Percentiles rank a stretch among this genome's conserved stretches.
These are phyloP conservation scores for Tuber indicum DNA, from an alignment of 495 filamentous ascomycete species.

Conservation along the genomic window DNA sequence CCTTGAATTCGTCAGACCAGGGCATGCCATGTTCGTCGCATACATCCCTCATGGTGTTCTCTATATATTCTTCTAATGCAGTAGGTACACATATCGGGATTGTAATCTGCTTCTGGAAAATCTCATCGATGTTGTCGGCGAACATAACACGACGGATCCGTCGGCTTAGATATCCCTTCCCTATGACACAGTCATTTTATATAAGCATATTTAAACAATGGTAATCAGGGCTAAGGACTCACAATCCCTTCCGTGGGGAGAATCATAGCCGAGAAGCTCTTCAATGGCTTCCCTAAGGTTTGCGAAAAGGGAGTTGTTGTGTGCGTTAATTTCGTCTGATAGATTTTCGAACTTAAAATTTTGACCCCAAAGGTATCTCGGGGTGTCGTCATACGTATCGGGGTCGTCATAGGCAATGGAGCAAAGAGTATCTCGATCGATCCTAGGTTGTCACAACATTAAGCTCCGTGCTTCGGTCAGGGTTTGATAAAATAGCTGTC, in stretches of 20 bases:
- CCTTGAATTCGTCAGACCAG: conserved; percentile 11
- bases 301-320: conserved; percentile 33
- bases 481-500: not conserved
- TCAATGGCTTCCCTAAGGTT: conserved; percentile 23
- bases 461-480: not conserved
- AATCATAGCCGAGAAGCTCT: conserved; percentile 17
- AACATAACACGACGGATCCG: conserved; percentile 34
- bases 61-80: conserved; percentile 33
- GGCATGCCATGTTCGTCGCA: not conserved
- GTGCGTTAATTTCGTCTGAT: conserved; percentile 4
- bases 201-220: not conserved
- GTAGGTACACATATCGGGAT: conserved; percentile 39
- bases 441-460: not conserved
- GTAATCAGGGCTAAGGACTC: not conserved
- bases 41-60: not conserved
- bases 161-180: conserved; percentile 34
- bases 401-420: not conserved
- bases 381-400: conserved; percentile 42
- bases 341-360: conserved; percentile 14
- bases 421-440: not conserved
- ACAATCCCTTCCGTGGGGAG: not conserved
- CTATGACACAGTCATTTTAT: not conserved
- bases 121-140: conserved; percentile 25
- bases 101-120: conserved; percentile 40
- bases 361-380: conserved; percentile 38